phyloP scores from a whole-genome alignment of 768 basidiomycete genomes.

The Phaeolepiota aurea region DNA sequence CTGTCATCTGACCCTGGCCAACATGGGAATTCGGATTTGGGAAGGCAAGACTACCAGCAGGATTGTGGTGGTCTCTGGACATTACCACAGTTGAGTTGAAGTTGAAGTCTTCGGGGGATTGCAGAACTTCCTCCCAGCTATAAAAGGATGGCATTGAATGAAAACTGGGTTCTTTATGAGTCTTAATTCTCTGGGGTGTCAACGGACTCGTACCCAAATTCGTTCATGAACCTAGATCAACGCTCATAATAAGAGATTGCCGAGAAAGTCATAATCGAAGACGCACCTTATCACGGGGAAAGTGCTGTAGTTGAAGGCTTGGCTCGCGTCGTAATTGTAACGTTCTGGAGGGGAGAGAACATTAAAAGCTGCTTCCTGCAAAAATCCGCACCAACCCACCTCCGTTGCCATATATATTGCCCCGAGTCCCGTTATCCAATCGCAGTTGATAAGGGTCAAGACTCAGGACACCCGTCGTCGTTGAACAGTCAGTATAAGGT shows the following conservation, averaged over 20 bases:
- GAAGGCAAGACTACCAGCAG: constrained; percentile 41
- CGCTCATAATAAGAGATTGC: background rate
- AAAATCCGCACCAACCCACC: constrained; percentile 20
- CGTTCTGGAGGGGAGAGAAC: constrained; percentile 27
- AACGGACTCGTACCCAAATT: constrained; percentile 58
- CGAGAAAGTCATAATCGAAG: background rate
- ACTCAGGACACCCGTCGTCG: constrained; percentile 47
- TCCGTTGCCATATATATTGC: constrained; percentile 47
- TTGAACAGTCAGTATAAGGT: constrained; percentile 53
- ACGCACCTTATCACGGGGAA: constrained; percentile 39
- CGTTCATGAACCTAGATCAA: constrained; percentile 40
- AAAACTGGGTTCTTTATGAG: constrained; percentile 24
- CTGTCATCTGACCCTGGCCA: constrained; percentile 46
- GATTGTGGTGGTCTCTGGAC: constrained; percentile 49
- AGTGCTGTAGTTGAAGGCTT: constrained; percentile 45
- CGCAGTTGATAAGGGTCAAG: constrained; percentile 46
- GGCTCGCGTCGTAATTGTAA: constrained; percentile 45
- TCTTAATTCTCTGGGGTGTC: too few species aligned
- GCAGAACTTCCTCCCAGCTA: constrained; percentile 49
- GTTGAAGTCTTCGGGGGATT: constrained; percentile 39
- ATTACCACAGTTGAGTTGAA: constrained; percentile 52
- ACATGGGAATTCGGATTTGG: constrained; percentile 47
- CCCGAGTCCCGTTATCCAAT: constrained; percentile 39
- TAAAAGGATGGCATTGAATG: constrained; percentile 60
- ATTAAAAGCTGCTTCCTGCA: background rate